A percentile compares a stretch with the other conserved stretches of the same genome.
Evolutionary conservation across 257 asterid genomes (phyloP).

Genomic region (Verbena officinalis): DNA sequence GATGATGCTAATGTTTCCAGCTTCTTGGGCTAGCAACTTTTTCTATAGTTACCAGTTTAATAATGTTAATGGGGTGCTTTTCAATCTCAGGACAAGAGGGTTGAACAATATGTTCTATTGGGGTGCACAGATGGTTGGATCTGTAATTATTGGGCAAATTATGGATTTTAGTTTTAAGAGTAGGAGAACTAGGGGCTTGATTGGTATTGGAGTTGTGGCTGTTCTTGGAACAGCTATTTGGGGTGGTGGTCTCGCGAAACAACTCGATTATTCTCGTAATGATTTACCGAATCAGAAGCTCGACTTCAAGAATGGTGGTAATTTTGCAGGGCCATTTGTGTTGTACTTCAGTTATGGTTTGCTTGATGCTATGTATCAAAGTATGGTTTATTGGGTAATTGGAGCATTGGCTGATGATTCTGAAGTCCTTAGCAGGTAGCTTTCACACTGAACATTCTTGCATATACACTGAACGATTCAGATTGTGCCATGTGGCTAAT

Average conservation of each 20-base stretch:
- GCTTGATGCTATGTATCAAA: conserved; percentile 77
- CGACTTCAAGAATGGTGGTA: conserved; percentile 65
- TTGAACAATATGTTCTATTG: conserved; percentile 58
- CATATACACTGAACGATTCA: too few species aligned
- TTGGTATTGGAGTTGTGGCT: too few species aligned
- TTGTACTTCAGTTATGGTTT: conserved; percentile 70
- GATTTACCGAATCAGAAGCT: conserved; percentile 34
- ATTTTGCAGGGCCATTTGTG: conserved; percentile 67
- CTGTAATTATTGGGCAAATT: too few species aligned
- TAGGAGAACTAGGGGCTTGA: too few species aligned
- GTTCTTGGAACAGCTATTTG: too few species aligned
- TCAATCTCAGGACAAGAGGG: conserved; percentile 81
- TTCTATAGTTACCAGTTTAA: conserved; percentile 89
- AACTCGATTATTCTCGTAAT: conserved; percentile 21
- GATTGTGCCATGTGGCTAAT: too few species aligned
- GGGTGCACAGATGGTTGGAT: conserved; percentile 12
- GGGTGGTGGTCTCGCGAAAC: too few species aligned
- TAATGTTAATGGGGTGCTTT: conserved; percentile 75
- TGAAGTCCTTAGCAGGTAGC: conserved; percentile 71
- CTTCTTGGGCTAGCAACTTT: conserved; percentile 90
- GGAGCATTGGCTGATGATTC: conserved; percentile 81
- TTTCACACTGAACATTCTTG: too few species aligned
- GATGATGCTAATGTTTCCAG: conserved; percentile 84
- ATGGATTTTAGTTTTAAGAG: too few species aligned
- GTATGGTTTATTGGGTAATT: conserved; percentile 77